Percentiles rank a stretch among this genome's conserved stretches.
phyloP scores from a whole-genome alignment of 345 rosid genomes.

The Gossypium mustelinum region DNA sequence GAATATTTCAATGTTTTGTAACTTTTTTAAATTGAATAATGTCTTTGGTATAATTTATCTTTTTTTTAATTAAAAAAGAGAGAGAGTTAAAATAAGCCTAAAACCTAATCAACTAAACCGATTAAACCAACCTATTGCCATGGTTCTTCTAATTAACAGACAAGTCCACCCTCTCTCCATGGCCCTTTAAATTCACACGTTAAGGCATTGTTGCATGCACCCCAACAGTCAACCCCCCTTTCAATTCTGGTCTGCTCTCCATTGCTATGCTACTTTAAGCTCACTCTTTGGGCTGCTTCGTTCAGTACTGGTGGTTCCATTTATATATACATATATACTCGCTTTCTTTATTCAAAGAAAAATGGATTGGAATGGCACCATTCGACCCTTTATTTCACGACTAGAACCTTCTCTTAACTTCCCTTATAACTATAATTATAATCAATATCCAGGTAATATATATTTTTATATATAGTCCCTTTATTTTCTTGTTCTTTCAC shows the following conservation, averaged over 20 bases:
- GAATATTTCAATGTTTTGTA: no score
- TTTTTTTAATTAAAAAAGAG: no score
- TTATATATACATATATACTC: not conserved
- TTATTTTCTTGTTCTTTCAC: not conserved
- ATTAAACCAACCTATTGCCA: no score
- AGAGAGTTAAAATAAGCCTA: no score
- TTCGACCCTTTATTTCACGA: slow-evolving; percentile 32
- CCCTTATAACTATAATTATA: slow-evolving; percentile 52
- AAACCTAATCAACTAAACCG: no score
- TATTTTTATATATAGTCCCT: not conserved
- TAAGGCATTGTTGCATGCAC: no score
- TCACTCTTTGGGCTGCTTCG: slow-evolving; percentile 14
- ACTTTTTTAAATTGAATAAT: no score
- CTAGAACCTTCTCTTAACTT: slow-evolving; percentile 54
- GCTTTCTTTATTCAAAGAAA: not conserved
- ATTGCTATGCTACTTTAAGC: slow-evolving; percentile 28
- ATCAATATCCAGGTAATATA: slow-evolving; percentile 56
- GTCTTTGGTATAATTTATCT: no score
- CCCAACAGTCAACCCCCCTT: no score
- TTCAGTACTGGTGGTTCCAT: not conserved
- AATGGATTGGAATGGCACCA: slow-evolving; percentile 58
- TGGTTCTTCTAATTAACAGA: no score
- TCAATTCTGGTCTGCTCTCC: not conserved
- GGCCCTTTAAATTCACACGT: no score
- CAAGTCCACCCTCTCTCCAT: no score